Evolutionary conservation across 768 basidiomycete species (phyloP).

Genomic region (Phaeotremella skinneri): DNA sequence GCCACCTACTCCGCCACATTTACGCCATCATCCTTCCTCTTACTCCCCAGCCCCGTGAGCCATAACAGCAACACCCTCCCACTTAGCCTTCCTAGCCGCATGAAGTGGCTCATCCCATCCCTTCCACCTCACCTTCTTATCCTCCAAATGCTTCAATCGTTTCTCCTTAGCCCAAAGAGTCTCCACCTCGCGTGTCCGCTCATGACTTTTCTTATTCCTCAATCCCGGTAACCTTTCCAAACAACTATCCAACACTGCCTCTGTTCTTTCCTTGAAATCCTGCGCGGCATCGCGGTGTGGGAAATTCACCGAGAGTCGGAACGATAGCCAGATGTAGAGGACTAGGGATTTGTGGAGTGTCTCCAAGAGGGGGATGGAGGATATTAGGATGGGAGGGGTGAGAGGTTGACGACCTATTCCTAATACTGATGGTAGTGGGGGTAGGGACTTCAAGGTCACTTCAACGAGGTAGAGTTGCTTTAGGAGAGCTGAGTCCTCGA

Average conservation of each 20-base stretch:
- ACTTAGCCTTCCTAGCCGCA: background rate
- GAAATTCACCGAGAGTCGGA: conserved; percentile 69
- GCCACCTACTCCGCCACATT: no score
- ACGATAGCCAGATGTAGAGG: conserved; percentile 79
- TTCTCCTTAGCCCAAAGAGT: conserved; percentile 60
- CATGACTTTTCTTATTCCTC: conserved; percentile 25
- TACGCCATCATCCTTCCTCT: background rate
- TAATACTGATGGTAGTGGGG: conserved; percentile 23
- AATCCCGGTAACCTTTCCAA: conserved; percentile 47
- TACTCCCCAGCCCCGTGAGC: background rate
- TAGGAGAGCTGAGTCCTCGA: conserved; percentile 54
- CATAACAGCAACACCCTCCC: conserved; percentile 1
- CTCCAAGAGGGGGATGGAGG: conserved; percentile 59
- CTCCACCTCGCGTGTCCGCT: conserved; percentile 21
- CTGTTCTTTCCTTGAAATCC: conserved; percentile 62
- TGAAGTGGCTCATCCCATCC: background rate
- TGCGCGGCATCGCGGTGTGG: conserved; percentile 58
- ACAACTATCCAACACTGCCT: conserved; percentile 66
- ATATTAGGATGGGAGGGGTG: conserved; percentile 34
- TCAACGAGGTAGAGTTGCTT: conserved; percentile 56
- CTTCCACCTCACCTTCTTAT: conserved; percentile 56
- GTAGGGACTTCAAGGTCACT: conserved; percentile 45
- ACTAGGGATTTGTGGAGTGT: conserved; percentile 71
- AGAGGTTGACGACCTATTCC: conserved; percentile 15
- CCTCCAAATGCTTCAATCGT: conserved; percentile 74